phyloP scores from a whole-genome alignment of 257 asterid genomes.

The Rubia yunnanensis region DNA sequence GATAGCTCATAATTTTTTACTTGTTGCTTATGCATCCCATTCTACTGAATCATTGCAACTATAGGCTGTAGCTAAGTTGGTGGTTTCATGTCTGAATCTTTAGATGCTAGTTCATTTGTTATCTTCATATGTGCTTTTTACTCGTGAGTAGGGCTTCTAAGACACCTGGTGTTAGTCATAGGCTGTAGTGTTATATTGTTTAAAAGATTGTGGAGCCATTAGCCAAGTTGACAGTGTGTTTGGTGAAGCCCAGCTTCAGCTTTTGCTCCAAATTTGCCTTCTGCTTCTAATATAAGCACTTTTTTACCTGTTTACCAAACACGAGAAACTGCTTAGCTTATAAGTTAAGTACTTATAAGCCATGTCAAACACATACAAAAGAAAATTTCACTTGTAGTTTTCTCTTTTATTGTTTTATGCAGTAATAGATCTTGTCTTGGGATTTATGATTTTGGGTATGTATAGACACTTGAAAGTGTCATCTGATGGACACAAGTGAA shows the following conservation, averaged over 20 bases:
- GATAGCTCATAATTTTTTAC: background rate
- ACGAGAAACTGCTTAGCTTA: too few species aligned
- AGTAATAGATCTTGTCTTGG: constrained; percentile 1
- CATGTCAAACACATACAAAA: too few species aligned
- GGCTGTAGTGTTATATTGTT: background rate
- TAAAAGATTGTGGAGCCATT: background rate
- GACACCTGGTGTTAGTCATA: background rate
- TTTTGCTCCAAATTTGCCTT: too few species aligned
- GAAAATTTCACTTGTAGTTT: background rate
- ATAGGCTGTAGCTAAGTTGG: background rate
- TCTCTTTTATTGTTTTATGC: background rate
- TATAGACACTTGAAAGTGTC: background rate
- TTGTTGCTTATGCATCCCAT: background rate
- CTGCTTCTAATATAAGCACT: too few species aligned
- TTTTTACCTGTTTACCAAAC: too few species aligned
- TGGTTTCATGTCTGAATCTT: background rate
- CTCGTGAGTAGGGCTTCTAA: background rate
- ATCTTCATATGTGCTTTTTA: background rate
- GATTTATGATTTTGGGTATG: background rate
- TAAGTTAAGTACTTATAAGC: too few species aligned
- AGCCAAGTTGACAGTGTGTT: too few species aligned
- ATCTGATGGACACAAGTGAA: background rate
- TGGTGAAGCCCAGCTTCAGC: background rate
- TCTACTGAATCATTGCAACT: background rate
- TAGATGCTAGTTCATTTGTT: background rate